These are phyloP conservation scores for Leccinum barrowsii DNA, from an alignment of 768 basidiomycete species.

Conservation along the genomic window DNA sequence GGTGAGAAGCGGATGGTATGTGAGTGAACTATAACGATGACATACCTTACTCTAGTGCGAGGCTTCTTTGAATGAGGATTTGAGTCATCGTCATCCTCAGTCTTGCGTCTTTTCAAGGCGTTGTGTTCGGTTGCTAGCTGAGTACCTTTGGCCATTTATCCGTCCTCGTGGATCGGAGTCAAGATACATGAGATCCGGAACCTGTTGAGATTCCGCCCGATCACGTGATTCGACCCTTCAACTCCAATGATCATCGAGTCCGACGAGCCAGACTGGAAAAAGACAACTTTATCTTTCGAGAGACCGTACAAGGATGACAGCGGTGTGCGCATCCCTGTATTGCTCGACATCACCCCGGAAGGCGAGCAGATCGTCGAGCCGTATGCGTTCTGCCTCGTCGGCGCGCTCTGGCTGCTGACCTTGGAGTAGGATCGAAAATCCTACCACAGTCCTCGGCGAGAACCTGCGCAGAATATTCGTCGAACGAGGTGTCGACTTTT, in stretches of 20 bases:
- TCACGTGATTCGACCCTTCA: slow-evolving; percentile 23
- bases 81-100: slow-evolving; percentile 53
- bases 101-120: slow-evolving; percentile 57
- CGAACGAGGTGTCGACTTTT: slow-evolving; percentile 75
- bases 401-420: slow-evolving; percentile 19
- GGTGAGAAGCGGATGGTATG: slow-evolving; percentile 4
- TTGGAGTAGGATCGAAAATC: slow-evolving; percentile 47
- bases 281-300: slow-evolving; percentile 67
- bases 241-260: slow-evolving; percentile 12
- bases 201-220: slow-evolving; percentile 1
- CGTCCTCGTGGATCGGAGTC: slow-evolving; percentile 30
- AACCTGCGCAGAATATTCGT: slow-evolving; percentile 65
- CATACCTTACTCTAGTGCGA: slow-evolving; percentile 73
- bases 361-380: slow-evolving; percentile 69
- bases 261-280: slow-evolving; percentile 49
- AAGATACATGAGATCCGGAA: slow-evolving; percentile 22
- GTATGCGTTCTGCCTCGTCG: slow-evolving; percentile 40
- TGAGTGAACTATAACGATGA: slow-evolving; percentile 15
- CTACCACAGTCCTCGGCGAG: slow-evolving; percentile 56
- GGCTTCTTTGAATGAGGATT: slow-evolving; percentile 54
- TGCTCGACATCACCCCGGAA: slow-evolving; percentile 68
- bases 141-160: slow-evolving; percentile 29
- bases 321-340: slow-evolving; percentile 55
- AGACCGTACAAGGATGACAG: slow-evolving; percentile 78
- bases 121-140: slow-evolving; percentile 28